Base-by-base conservation (phyloP, 1,139 yeast genomes). In the Suhomyces ambrosiae region DNA sequence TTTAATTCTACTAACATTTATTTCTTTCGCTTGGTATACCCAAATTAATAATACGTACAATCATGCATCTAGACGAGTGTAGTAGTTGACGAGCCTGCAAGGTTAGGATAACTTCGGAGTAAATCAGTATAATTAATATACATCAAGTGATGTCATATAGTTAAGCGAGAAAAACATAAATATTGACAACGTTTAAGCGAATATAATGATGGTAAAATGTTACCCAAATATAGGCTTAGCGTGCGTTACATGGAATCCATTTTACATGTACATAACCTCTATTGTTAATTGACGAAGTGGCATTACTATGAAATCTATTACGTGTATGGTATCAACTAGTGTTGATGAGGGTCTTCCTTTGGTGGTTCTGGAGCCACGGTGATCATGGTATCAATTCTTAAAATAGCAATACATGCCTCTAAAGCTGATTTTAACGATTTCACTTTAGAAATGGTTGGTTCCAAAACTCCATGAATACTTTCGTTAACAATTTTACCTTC, bases 361-460 rank as follows among this genome's bases (percentile, higher is more conserved):
- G 87, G 87, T 46, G 89, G 95, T 57, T 92, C 98, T 21, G 98
- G 98, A 52, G 90, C 94, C 43, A 94, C 96, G 38, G 89, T 86
- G 58, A 94, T 92, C 95, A 92, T 89, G 40, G 98, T 94, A 64
- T 94, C 99, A 57, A 94, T 94, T 74, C 99, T 84, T 54, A 94
- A 76, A 49, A 94, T 92, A 27, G 98, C 96, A 62, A 94, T 83
- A 67, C 98, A 92, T 3, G 99, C 99, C 69, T 94, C 99, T 52
- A 94, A 79, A 10, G 98, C 97, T 42, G 94, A 83, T 67, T 94
- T 90, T 60, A 94, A 79, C 13, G 96, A 84, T 66, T 89, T 89
- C 58, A 92, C 76, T 68, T 94, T 94, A 55, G 95, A 83, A 59
- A 92, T 76, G 19, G 97, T 86, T 42, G 99, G 99, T 63, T 94